Conservation (phyloP, 352 stramenopile species). For the Bremia lactucae region DNA sequence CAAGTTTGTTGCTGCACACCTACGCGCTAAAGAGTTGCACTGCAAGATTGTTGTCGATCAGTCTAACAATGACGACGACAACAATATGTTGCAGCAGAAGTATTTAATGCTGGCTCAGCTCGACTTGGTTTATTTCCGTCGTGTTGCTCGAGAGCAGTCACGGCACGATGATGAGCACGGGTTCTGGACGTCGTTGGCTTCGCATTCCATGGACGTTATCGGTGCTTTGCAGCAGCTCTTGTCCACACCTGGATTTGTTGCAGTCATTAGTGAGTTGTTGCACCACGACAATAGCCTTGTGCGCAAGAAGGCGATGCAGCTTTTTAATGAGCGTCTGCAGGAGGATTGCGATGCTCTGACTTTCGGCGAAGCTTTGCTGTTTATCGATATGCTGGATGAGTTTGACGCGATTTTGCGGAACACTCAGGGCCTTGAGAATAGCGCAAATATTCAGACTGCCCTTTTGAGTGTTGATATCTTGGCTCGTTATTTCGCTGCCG, state of each 20-base stretch:
- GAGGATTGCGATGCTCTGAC: constrained; percentile 48
- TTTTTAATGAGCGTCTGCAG: constrained; percentile 81
- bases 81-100: constrained; percentile 51
- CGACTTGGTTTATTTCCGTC: constrained; percentile 74
- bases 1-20: constrained; percentile 56
- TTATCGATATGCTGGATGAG: constrained; percentile 83
- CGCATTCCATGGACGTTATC: constrained; percentile 61
- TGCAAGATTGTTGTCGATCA: constrained; percentile 47
- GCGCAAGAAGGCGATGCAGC: constrained; percentile 81
- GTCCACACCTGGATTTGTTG: constrained; percentile 77
- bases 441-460: constrained; percentile 73
- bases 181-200: constrained; percentile 49
- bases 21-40: constrained; percentile 58
- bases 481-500: constrained; percentile 60
- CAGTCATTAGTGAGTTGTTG: constrained; percentile 73
- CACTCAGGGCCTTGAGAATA: constrained; percentile 44
- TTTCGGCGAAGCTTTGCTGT: constrained; percentile 63
- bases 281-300: constrained; percentile 82
- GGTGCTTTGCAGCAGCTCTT: constrained; percentile 72
- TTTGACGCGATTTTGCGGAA: constrained; percentile 65
- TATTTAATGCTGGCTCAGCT: constrained; percentile 74
- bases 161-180: constrained; percentile 33
- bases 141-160: constrained; percentile 58
- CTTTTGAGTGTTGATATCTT: constrained; percentile 79
- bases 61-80: constrained; percentile 29